phyloP scores from a whole-genome alignment of 2,329 filamentous ascomycete genomes.

The Xylariaceae sp. region DNA sequence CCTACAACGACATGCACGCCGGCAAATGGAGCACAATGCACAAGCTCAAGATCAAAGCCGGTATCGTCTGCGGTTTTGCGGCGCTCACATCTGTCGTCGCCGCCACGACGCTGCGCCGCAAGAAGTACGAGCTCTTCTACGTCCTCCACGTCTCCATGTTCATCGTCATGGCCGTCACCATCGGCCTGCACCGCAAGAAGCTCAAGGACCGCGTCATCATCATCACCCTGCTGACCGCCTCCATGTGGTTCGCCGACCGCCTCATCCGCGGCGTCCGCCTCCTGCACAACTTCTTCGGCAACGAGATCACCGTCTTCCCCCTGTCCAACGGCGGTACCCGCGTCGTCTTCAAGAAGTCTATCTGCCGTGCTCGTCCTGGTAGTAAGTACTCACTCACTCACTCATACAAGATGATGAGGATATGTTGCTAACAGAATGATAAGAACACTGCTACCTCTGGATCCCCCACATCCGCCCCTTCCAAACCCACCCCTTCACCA shows the following conservation, averaged over 20 bases:
- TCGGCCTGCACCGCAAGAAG: slow-evolving; percentile 41
- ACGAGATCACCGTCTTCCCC: slow-evolving; percentile 38
- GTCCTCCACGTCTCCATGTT: slow-evolving; percentile 40
- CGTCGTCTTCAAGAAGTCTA: slow-evolving; percentile 44
- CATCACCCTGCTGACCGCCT: slow-evolving; percentile 36
- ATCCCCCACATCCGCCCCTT: slow-evolving; percentile 51
- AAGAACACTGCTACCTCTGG: slow-evolving; percentile 58
- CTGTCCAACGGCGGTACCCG: slow-evolving; percentile 42
- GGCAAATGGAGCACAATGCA: slow-evolving; percentile 25
- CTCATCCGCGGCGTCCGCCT: slow-evolving; percentile 36
- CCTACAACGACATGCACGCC: slow-evolving; percentile 27
- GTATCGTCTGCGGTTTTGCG: slow-evolving; percentile 34
- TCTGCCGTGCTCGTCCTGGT: slow-evolving; percentile 43
- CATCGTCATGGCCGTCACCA: slow-evolving; percentile 36
- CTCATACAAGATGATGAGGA: too few species aligned
- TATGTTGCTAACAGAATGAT: neutral
- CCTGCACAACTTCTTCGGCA: slow-evolving; percentile 36
- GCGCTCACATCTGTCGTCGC: slow-evolving; percentile 37
- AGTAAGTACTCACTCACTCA: slow-evolving; percentile 27
- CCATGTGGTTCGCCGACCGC: slow-evolving; percentile 43
- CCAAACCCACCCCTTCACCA: slow-evolving; percentile 61
- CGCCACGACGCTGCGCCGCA: slow-evolving; percentile 31
- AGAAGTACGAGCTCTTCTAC: slow-evolving; percentile 46
- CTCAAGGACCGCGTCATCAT: slow-evolving; percentile 35
- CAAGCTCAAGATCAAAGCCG: slow-evolving; percentile 31